A percentile compares a stretch with the other conserved stretches of the same genome.
Conservation (phyloP, 192 early-diverging fungal genomes). For the Coemansia sp. region DNA sequence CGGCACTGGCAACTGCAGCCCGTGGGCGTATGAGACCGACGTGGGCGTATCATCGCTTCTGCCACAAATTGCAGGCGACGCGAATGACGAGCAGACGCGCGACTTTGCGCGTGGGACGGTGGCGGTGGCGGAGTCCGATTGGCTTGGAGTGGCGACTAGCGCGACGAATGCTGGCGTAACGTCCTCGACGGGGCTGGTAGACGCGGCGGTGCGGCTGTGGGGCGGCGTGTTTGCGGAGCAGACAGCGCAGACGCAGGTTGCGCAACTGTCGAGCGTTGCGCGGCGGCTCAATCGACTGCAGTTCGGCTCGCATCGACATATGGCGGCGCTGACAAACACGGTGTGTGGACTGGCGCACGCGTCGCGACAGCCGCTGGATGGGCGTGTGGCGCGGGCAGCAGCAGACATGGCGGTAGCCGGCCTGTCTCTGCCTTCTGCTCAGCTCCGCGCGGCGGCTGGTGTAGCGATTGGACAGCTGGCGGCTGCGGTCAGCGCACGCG, state of each 20-base stretch:
- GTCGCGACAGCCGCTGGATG: not conserved
- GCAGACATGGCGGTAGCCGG: conserved; percentile 50
- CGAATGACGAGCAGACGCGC: not conserved
- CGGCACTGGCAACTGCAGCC: conserved; percentile 20
- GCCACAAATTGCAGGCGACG: not conserved
- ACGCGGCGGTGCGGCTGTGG: conserved; percentile 78
- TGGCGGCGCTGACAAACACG: conserved; percentile 78
- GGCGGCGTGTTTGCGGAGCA: conserved; percentile 70
- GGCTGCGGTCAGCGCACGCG: conserved; percentile 45
- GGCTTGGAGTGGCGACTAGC: conserved; percentile 3
- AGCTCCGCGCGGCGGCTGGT: conserved; percentile 72
- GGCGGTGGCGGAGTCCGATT: conserved; percentile 30
- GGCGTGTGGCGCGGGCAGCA: conserved; percentile 27
- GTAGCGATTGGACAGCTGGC: conserved; percentile 82
- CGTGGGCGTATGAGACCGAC: conserved; percentile 50
- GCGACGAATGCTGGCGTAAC: not conserved
- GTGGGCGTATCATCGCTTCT: conserved; percentile 43
- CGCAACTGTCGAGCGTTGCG: conserved; percentile 72
- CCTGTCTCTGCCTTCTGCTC: conserved; percentile 66
- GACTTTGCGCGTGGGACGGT: conserved; percentile 26
- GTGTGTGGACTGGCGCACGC: conserved; percentile 70
- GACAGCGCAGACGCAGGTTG: conserved; percentile 68
- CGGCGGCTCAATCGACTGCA: conserved; percentile 63
- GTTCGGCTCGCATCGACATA: conserved; percentile 67
- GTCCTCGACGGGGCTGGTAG: conserved; percentile 61